Evolutionary conservation across 1,284 basidiomycete species (phyloP).

Genomic region (Coniferiporia weirii): DNA sequence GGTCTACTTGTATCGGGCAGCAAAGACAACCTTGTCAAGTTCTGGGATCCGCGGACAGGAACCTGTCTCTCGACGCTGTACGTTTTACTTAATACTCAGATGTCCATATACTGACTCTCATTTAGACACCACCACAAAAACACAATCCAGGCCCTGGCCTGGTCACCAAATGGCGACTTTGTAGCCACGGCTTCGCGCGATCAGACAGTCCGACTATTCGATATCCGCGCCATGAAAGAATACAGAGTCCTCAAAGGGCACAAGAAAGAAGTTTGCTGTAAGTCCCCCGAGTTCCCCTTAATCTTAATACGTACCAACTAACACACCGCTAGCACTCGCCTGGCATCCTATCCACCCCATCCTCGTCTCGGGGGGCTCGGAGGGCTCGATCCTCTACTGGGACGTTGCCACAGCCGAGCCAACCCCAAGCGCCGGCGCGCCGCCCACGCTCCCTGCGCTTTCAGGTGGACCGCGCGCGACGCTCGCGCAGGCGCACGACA

Average conservation of each 20-base stretch:
- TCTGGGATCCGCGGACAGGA: constrained; percentile 95
- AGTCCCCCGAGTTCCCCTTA: constrained; percentile 30
- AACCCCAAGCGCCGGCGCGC: constrained; percentile 19
- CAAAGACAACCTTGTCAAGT: constrained; percentile 98
- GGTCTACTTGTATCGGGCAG: constrained; percentile 91
- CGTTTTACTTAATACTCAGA: constrained; percentile 26
- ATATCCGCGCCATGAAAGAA: constrained; percentile 97
- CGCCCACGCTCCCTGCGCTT: constrained; percentile 28
- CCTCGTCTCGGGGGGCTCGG: constrained; percentile 89
- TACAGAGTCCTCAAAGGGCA: constrained; percentile 88
- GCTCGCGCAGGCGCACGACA: constrained; percentile 92
- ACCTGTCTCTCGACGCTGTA: constrained; percentile 84
- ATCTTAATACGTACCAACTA: background rate
- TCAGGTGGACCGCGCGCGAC: constrained; percentile 64
- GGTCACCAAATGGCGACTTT: constrained; percentile 91
- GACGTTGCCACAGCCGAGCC: constrained; percentile 60
- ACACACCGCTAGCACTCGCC: constrained; percentile 59
- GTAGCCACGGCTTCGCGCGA: constrained; percentile 94
- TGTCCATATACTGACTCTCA: constrained; percentile 8
- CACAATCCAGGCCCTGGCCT: constrained; percentile 87
- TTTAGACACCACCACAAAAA: constrained; percentile 93
- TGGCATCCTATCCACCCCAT: constrained; percentile 96
- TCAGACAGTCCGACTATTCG: constrained; percentile 93
- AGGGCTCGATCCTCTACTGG: constrained; percentile 93
- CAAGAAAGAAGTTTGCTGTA: constrained; percentile 97